phyloP scores from a whole-genome alignment of 2,329 filamentous ascomycete genomes.

The Fusarium tuaranense region DNA sequence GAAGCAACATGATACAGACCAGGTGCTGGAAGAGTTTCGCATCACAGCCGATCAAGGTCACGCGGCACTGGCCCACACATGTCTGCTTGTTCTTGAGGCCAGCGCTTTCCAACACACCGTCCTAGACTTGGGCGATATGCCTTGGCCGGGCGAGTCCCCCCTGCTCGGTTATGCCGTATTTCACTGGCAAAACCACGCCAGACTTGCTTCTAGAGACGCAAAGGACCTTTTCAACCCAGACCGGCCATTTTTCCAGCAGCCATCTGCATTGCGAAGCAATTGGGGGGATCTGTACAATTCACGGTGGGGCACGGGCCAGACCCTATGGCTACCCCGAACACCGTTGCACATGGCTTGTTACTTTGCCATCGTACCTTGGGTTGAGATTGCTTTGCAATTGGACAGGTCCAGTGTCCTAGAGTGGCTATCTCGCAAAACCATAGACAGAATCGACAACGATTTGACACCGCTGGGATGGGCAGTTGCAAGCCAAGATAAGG shows the following conservation, averaged over 20 bases:
- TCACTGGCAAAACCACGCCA: neutral
- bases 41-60: neutral
- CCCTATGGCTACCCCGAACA: neutral
- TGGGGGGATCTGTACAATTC: neutral
- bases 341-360: neutral
- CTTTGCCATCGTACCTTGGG: neutral
- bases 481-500: neutral
- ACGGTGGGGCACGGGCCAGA: rapidly evolving
- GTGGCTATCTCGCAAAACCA: neutral
- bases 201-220: neutral
- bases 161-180: neutral
- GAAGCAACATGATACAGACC: neutral
- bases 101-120: neutral
- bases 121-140: neutral
- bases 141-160: neutral
- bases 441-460: neutral
- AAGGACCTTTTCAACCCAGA: neutral
- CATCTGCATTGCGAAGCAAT: neutral
- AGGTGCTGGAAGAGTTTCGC: neutral
- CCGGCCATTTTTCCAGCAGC: neutral
- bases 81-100: neutral
- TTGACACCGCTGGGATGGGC: neutral
- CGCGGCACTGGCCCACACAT: neutral
- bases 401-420: neutral
- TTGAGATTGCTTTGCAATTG: neutral